Evolutionary conservation across 2,329 filamentous ascomycete genomes (phyloP), one percentile per base, ranked within the genome.

Genomic region (Colletotrichum endophyticum): DNA sequence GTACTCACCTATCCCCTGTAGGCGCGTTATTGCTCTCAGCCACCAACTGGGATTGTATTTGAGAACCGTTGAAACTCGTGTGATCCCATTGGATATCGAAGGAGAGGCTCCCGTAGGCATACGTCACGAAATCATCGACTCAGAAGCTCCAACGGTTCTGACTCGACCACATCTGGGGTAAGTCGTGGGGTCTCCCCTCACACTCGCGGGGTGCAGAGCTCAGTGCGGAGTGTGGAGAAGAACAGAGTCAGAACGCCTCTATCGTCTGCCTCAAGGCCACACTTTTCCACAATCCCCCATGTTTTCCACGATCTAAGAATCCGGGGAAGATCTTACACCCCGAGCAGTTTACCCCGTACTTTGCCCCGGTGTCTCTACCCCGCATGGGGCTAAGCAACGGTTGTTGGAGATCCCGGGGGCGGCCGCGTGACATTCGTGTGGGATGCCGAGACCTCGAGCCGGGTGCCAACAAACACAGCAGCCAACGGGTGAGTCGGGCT

Each of bases 131-230:
- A 16, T 6, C 3, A 6, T 39, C 73, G 73, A 63, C 22, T 68
- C 36, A 34, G 53, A 34, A 72, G 13, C 2, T 16, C 27, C 19
- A 67, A 49, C 6, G 19, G n/a, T 63, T 53, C 62, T 72, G 62
- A 72, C 62, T 75, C 69, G 73, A 36, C 62, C 7, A 25, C 11
- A 61, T 62, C 72, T 44, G 68, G 72, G 59, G 61, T 66, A 66
- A 72, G 53, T 44, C 30, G n/a, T n/a, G 72, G 68, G 61, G 44
- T 53, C 63, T 34, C 59, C 34, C 25, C 62, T 67, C 11, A 32
- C 11, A 62, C 57, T 19, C 34, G 32, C 66, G 72, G 67, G 68
- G 16, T 27, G 36, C 19, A 13, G 68, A 30, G 59, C 22, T 9
- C 22, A 25, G 19, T 64, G 69, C 34, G 28, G 56, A 36, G 16